Conservation (phyloP, 768 basidiomycete genomes). For the Lentinula guzmanii region DNA sequence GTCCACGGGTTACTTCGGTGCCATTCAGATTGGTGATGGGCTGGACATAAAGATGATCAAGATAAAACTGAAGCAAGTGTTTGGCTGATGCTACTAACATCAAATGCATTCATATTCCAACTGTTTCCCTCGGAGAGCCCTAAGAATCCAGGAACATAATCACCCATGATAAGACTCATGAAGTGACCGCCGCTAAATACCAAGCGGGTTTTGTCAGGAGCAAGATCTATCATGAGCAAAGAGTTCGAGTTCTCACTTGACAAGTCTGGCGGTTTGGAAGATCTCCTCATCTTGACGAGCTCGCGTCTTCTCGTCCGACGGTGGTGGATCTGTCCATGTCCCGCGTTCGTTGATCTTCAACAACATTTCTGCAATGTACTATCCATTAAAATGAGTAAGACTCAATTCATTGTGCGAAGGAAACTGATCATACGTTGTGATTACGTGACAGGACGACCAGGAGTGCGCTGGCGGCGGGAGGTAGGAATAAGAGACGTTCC, state of each 20-base stretch:
- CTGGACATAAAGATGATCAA: constrained; percentile 17
- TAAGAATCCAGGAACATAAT: constrained; percentile 55
- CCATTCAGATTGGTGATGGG: constrained; percentile 31
- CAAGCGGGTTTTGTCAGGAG: background rate
- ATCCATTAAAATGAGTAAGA: background rate
- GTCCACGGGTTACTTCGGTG: constrained; percentile 36
- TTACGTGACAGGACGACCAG: constrained; percentile 66
- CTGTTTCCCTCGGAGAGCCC: constrained; percentile 46
- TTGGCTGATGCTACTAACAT: constrained; percentile 20
- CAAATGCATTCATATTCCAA: constrained; percentile 49
- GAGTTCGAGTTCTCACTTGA: constrained; percentile 12
- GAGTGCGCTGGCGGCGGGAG: constrained; percentile 63
- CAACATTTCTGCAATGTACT: constrained; percentile 69
- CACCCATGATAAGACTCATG: constrained; percentile 48
- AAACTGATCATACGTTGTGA: constrained; percentile 37
- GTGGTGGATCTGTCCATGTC: constrained; percentile 18
- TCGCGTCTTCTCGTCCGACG: constrained; percentile 3
- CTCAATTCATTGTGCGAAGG: background rate
- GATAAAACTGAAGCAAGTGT: background rate
- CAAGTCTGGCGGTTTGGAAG: constrained; percentile 20
- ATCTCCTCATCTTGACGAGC: constrained; percentile 17
- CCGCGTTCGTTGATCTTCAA: constrained; percentile 63
- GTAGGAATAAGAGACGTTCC: constrained; percentile 59
- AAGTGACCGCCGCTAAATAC: constrained; percentile 42
- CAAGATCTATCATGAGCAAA: background rate